phyloP scores from a whole-genome alignment of 805 yeast species.

The Kregervanrija fluxuum region DNA sequence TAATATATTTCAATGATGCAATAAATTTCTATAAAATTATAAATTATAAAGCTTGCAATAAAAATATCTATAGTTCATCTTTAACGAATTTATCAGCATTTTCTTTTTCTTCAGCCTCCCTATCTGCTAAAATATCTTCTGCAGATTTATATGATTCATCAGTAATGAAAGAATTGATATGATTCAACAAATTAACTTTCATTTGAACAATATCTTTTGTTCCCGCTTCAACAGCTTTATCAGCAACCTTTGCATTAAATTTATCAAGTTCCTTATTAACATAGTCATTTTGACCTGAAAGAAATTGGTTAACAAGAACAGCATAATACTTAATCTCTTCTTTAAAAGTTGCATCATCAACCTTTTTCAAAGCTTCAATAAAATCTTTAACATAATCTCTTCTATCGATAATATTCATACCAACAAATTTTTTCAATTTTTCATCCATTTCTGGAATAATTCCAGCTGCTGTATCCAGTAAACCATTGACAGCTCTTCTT shows the following conservation, averaged over 20 bases:
- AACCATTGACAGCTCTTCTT: constrained; percentile 35
- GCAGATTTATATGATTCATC: constrained; percentile 12
- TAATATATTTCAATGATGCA: too few relatives aligned
- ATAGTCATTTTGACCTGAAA: constrained; percentile 37
- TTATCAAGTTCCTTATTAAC: constrained; percentile 40
- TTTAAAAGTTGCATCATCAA: constrained; percentile 17
- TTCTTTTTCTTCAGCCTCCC: background rate
- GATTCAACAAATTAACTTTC: constrained; percentile 37
- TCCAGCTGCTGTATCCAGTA: constrained; percentile 34
- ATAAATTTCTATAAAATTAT: too few relatives aligned
- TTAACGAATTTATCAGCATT: constrained; percentile 1
- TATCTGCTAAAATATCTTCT: constrained; percentile 12
- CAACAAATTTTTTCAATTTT: constrained; percentile 24
- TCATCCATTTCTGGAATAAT: constrained; percentile 28
- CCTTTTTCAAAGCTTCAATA: constrained; percentile 31
- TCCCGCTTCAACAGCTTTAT: constrained; percentile 30
- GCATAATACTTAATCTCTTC: constrained; percentile 39
- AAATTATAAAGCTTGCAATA: too few relatives aligned
- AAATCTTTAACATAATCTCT: constrained; percentile 23
- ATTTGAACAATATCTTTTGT: constrained; percentile 44
- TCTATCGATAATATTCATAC: constrained; percentile 23
- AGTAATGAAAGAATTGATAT: constrained; percentile 10
- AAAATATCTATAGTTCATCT: constrained; percentile 10
- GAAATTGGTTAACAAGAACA: constrained; percentile 33
- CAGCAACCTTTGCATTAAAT: constrained; percentile 34